Evolutionary conservation across 306 rosid species (phyloP), one percentile per base, ranked within the genome.

Genomic region (Prunus davidiana): DNA sequence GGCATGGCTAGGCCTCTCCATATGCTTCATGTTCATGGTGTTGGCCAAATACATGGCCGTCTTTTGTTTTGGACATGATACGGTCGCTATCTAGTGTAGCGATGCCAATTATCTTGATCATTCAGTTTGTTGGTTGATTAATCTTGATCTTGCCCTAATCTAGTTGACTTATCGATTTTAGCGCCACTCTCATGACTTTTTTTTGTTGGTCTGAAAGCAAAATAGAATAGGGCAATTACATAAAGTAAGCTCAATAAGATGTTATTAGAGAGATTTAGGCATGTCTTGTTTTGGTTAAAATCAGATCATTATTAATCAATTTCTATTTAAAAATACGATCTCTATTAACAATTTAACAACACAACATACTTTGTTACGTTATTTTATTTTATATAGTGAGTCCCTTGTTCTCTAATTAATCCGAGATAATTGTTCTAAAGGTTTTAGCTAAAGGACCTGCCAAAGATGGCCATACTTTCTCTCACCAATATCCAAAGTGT

Each of bases 61-160:
- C 8, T 63, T 63, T 63, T 32, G 67, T 63, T 61, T 61, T 63
- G 67, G 30, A 63, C 30, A 16, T 63, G 67, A 30, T 63, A 30
- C 3, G 67, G 12, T 63, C 24, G 19, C 46, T 63, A 5, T 43
- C 67, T 63, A 30, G 67, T 30, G 45, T 30, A 30, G 67, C 3
- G 67, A 63, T 60, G 38, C 65, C n/a, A 61, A 27, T 61, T 13
- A 61, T 16, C 6, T 63, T 63, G 22, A 63, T 30, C 46, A 28
- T 18, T 30, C 19, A 14, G 18, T 30, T 61, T 61, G 65, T 61
- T 12, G 10, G 41, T 6, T 61, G 41, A 61, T 61, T 61, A 27
- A 61, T 61, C 65, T 27, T 27, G 38, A 61, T 61, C 25, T 61
- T 61, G 41, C 65, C 63, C 14, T 57, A 60, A 25, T 60, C 65